Conservation (phyloP, 2,329 filamentous ascomycete species). For the Trichoderma atroviride region DNA sequence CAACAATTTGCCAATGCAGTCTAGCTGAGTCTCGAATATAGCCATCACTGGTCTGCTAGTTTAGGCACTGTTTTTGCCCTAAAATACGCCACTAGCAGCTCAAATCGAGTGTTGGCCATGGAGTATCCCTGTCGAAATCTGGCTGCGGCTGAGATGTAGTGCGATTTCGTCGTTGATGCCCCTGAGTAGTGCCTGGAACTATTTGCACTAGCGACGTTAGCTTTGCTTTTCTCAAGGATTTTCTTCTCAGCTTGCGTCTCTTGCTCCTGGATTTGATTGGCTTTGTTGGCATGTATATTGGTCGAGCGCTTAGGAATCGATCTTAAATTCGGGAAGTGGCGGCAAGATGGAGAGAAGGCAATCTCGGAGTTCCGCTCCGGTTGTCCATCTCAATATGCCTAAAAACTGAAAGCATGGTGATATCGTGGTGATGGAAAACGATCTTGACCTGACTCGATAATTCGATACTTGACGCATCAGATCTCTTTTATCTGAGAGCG, state of each 20-base stretch:
- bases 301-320: background rate
- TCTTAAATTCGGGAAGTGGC: background rate
- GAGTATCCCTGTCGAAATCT: background rate
- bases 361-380: background rate
- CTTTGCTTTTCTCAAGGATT: background rate
- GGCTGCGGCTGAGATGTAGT: background rate
- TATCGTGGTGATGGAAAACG: background rate
- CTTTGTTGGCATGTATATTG: background rate
- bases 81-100: background rate
- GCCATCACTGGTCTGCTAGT: background rate
- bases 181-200: background rate
- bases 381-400: background rate
- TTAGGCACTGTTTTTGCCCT: background rate
- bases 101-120: background rate
- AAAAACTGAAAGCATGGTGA: background rate
- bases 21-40: background rate
- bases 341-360: background rate
- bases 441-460: background rate
- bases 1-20: background rate
- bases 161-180: background rate
- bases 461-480: background rate
- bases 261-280: background rate
- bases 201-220: conserved; percentile 2
- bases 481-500: background rate
- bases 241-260: background rate